Evolutionary conservation across 176 grass and related monocot species (phyloP), one percentile per base, ranked within the genome.

Genomic region (Leersia perrieri): DNA sequence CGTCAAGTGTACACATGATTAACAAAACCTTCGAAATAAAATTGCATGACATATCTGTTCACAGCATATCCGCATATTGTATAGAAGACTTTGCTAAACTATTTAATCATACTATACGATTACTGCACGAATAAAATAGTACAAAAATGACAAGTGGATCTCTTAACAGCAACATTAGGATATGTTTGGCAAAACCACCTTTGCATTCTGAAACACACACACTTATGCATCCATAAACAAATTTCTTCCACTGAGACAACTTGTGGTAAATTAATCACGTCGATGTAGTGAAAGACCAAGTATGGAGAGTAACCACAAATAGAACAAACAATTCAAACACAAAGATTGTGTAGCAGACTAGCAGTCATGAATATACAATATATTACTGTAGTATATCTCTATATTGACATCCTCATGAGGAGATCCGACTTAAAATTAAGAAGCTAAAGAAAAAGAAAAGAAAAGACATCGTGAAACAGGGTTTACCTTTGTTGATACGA

Each of bases 301-400:
- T 20, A 76, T 5, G 45, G 63, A 33, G 66, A 13, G 11, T 42
- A 76, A 67, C 71, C 44, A 68, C 7, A 81, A 41, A 38, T 29
- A 15, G 49, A 61, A 45, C n/a, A 1, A 25, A 11, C 26, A 78
- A 44, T 28, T 44, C 12, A 49, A 78, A 72, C 23, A 72, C 18
- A 26, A 65, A 23, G 32, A 72, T 32, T 65, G 25, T 53, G 31
- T 63, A 70, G 64, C n/a, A n/a, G n/a, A n/a, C n/a, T n/a, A n/a
- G n/a, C 35, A 60, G 39, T 35, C 51, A 71, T 70, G 64, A n/a
- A 87, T 63, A 39, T 70, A 40, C 41, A n/a, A n/a, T n/a, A n/a
- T n/a, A n/a, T n/a, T n/a, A 35, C 31, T 1, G 62, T 44, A 44
- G 41, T 13, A 13, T 44, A 14, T 15, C 11, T 45, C 53, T 33